These are phyloP conservation scores for Phoma herbarum DNA, from an alignment of 2,329 filamentous ascomycete species.

Conservation along the genomic window DNA sequence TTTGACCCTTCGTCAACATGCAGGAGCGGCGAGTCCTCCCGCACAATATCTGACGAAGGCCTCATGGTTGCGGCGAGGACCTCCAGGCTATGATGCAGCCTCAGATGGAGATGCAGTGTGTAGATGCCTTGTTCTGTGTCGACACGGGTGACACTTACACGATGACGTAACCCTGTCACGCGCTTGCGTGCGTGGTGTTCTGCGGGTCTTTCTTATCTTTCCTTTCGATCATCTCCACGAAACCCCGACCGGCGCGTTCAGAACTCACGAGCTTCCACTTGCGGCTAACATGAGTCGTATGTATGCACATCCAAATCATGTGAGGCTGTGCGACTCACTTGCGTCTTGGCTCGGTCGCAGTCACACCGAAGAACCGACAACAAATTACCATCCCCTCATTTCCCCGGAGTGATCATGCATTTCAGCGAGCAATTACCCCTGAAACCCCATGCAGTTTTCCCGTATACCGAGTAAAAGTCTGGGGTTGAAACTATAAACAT, in stretches of 20 bases:
- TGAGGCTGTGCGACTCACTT: constrained; percentile 7
- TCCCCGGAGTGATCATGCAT: constrained; percentile 27
- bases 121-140: not conserved
- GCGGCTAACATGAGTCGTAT: not conserved
- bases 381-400: constrained; percentile 25
- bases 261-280: constrained; percentile 4
- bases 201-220: constrained; percentile 21
- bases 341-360: constrained; percentile 24
- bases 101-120: not conserved
- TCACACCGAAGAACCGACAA: constrained; percentile 28
- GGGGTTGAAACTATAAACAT: constrained; percentile 9
- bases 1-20: constrained; percentile 15
- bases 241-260: not conserved
- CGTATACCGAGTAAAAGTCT: constrained; percentile 29
- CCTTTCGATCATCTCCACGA: not conserved
- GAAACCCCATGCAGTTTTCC: constrained; percentile 29
- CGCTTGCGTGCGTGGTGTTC: constrained; percentile 18
- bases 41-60: constrained; percentile 8
- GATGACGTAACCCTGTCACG: constrained; percentile 23
- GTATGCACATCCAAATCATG: not conserved
- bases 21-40: constrained; percentile 19
- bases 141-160: not conserved
- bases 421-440: constrained; percentile 5
- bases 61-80: constrained; percentile 3
- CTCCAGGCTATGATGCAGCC: not conserved